Percentiles rank a stretch among this genome's conserved stretches.
Evolutionary conservation across 163 green algal species (phyloP).

Genomic region (Coccomyxa subellipsoidea): DNA sequence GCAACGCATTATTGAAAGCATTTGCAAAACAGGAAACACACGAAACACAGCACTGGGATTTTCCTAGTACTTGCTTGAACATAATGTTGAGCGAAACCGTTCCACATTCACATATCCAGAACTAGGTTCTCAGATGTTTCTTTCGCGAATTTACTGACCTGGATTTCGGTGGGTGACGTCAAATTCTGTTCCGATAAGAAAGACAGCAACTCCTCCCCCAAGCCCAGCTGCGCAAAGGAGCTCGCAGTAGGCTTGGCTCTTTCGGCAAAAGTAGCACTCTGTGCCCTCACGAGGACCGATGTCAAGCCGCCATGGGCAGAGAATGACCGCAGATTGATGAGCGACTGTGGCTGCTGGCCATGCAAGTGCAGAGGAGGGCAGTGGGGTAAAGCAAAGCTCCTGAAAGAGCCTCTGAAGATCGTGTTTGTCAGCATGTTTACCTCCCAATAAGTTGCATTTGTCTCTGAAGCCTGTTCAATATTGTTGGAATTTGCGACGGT

Average conservation of each 20-base stretch:
- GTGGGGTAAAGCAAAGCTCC: not conserved
- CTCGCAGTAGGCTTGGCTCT: not conserved
- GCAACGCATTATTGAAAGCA: too few relatives aligned
- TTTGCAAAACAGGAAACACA: too few relatives aligned
- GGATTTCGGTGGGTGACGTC: conserved; percentile 57
- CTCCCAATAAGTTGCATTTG: too few relatives aligned
- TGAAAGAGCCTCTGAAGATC: not conserved
- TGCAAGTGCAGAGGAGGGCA: not conserved
- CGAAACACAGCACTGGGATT: not conserved
- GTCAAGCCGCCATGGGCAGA: not conserved
- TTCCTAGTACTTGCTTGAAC: not conserved
- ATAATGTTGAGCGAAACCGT: too few relatives aligned
- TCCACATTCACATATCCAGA: too few relatives aligned
- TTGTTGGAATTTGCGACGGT: not conserved
- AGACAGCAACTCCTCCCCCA: conserved; percentile 38
- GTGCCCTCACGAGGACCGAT: not conserved
- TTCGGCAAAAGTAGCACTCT: not conserved
- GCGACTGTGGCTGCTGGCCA: not conserved
- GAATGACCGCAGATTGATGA: not conserved
- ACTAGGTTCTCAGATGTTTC: too few relatives aligned
- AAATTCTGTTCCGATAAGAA: conserved; percentile 44
- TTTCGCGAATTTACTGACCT: conserved; percentile 51
- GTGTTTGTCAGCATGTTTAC: not conserved
- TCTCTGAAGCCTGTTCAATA: too few relatives aligned
- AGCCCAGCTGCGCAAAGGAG: conserved; percentile 48